Evolutionary conservation across 2,329 filamentous ascomycete species (phyloP).

Genomic region (Hymenoscyphus fructigenus): DNA sequence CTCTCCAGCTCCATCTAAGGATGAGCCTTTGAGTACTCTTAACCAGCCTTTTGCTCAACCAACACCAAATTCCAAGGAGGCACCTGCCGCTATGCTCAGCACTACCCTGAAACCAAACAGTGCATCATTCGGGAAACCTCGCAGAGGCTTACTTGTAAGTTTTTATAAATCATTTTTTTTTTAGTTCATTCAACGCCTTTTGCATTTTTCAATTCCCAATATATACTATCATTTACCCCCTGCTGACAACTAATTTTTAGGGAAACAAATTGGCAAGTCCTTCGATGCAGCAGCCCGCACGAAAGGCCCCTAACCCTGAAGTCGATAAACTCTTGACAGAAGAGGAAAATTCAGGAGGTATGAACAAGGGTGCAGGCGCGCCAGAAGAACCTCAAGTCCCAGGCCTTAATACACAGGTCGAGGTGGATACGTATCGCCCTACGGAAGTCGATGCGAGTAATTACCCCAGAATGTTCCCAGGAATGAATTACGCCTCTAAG

Average conservation of each 20-base stretch:
- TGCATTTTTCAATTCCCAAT: not conserved
- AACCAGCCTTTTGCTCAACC: slow-evolving; percentile 13
- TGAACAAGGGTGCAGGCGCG: slow-evolving; percentile 7
- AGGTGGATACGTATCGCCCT: slow-evolving; percentile 4
- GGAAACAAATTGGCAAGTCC: not conserved
- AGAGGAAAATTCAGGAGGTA: not conserved
- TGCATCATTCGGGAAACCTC: not conserved
- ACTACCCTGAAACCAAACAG: not conserved
- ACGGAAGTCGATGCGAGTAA: slow-evolving; percentile 3
- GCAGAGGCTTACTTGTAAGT: not conserved
- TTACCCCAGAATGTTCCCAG: slow-evolving; percentile 12
- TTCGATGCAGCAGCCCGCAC: not conserved
- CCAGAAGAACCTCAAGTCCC: slow-evolving; percentile 6
- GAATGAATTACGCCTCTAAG: slow-evolving; percentile 19
- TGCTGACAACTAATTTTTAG: not conserved
- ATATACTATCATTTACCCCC: not conserved
- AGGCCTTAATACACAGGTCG: slow-evolving; percentile 4
- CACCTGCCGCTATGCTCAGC: not conserved
- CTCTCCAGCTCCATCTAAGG: slow-evolving; percentile 6
- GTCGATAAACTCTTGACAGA: slow-evolving; percentile 7
- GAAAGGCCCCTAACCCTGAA: slow-evolving; percentile 3
- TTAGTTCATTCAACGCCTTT: not conserved
- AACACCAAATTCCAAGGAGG: slow-evolving; percentile 19
- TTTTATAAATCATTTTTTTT: not conserved
- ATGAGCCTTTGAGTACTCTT: slow-evolving; percentile 15